Conservation (phyloP, 805 yeast genomes). For the Brettanomyces naardenensis region DNA sequence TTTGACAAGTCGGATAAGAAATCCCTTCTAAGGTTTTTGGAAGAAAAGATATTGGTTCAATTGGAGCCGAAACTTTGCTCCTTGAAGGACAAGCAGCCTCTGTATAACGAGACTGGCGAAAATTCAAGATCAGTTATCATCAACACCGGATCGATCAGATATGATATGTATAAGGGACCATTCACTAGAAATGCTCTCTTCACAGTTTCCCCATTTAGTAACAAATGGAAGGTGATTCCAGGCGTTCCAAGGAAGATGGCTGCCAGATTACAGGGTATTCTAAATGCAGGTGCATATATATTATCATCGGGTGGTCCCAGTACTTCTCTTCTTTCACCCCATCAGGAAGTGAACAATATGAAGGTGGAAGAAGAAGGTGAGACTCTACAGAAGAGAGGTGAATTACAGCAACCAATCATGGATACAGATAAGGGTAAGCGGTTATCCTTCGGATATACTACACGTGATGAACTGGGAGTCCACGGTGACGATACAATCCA, state of each 20-base stretch:
- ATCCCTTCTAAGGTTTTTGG: slow-evolving; percentile 54
- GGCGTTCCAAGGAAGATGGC: slow-evolving; percentile 56
- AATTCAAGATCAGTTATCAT: slow-evolving; percentile 50
- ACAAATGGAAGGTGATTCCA: slow-evolving; percentile 64
- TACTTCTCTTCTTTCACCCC: slow-evolving; percentile 16
- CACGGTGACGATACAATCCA: slow-evolving; percentile 85
- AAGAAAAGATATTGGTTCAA: slow-evolving; percentile 39
- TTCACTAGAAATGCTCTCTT: slow-evolving; percentile 75
- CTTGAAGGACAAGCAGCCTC: slow-evolving; percentile 3
- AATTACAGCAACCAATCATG: background rate
- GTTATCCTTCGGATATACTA: slow-evolving; percentile 58
- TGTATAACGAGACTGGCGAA: slow-evolving; percentile 18
- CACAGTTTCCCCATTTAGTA: slow-evolving; percentile 79
- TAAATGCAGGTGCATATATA: slow-evolving; percentile 49
- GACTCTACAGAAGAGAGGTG: slow-evolving; percentile 7
- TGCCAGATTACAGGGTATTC: slow-evolving; percentile 36
- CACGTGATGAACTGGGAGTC: slow-evolving; percentile 76
- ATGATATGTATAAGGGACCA: slow-evolving; percentile 78
- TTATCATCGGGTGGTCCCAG: slow-evolving; percentile 2
- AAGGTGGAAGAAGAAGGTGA: slow-evolving; percentile 1
- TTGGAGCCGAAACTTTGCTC: slow-evolving; percentile 20
- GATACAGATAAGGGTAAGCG: background rate
- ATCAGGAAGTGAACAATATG: slow-evolving; percentile 16
- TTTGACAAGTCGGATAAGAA: slow-evolving; percentile 34
- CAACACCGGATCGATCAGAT: slow-evolving; percentile 85